These are phyloP conservation scores for Nyssa sinensis DNA, from an alignment of 148 eudicot genomes.

Conservation along the genomic window DNA sequence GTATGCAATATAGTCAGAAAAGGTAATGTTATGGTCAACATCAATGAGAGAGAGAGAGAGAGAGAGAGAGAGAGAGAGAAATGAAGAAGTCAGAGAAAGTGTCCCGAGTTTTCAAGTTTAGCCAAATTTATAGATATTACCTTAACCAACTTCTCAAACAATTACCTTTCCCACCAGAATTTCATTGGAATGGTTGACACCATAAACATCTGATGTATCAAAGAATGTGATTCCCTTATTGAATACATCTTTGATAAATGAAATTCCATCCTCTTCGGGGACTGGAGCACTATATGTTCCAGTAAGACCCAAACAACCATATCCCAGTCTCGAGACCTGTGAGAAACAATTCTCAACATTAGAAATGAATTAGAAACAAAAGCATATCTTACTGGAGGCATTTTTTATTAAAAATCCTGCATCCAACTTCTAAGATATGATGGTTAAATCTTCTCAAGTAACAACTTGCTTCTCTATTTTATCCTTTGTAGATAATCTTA, in stretches of 20 bases:
- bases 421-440: too few relatives aligned
- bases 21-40: background rate
- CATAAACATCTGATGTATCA: slow-evolving; percentile 31
- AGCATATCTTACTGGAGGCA: background rate
- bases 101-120: too few relatives aligned
- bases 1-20: background rate
- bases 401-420: too few relatives aligned
- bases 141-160: too few relatives aligned
- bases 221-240: slow-evolving; percentile 38
- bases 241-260: slow-evolving; percentile 8
- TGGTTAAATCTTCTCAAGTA: background rate
- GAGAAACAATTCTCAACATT: background rate
- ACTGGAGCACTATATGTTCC: slow-evolving; percentile 16
- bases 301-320: slow-evolving; percentile 17
- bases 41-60: too few relatives aligned
- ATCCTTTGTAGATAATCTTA: too few relatives aligned
- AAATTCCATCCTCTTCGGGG: slow-evolving; percentile 10
- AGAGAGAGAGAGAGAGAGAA: too few relatives aligned
- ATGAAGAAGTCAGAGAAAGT: background rate
- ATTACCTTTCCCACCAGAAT: slow-evolving; percentile 12
- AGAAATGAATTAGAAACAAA: background rate
- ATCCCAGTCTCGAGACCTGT: slow-evolving; percentile 19
- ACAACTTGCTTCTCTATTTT: background rate
- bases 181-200: slow-evolving; percentile 11
- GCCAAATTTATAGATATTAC: too few relatives aligned